Evolutionary conservation across 1,284 basidiomycete genomes (phyloP), one percentile per base, ranked within the genome.

Genomic region (Rhizoctonia solani): DNA sequence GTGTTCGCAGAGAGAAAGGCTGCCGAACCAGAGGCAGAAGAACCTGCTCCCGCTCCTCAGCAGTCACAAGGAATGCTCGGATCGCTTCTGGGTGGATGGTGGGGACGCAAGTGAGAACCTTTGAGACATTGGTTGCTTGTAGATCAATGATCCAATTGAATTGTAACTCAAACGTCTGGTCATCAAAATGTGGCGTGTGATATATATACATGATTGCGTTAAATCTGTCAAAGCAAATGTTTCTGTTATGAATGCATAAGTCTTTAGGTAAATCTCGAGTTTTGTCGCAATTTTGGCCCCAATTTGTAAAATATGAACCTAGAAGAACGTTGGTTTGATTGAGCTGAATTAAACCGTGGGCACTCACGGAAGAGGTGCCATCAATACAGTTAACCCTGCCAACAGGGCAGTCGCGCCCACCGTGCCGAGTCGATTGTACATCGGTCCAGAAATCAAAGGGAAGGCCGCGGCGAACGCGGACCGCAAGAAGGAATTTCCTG

Each of bases 321-420:
- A 34, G 4, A 52, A 39, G 16, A n/a, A 25, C 3, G 19, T 54
- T 23, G 27, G 32, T 4, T n/a, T 50, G 16, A 21, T 47, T 52
- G 11, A 52, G 44, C 34, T 13, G 37, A 34, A 59, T 21, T 25
- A 25, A 21, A 8, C 14, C 3, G 32, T 21, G 39, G 21, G 53
- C 6, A 81, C 86, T 77, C 68, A 88, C 79, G 91, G 92, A 30
- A 92, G 75, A 0, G 92, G 92, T 0, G 84, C 81, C 82, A 90
- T 84, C 19, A 87, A 68, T 4, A 85, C 81, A 55, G 86, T 82
- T 27, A 93, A 74, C 4, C 90, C 88, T 0, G 86, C 92, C 4
- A 93, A 76, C n/a, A 93, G 78, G 11, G 86, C 87, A 0, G 87
- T 88, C 0, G 89, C 90, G 5, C 91, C 90, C 0, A 89, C 87